phyloP scores from a whole-genome alignment of 176 grass and related monocot genomes.

The Lolium multiflorum region DNA sequence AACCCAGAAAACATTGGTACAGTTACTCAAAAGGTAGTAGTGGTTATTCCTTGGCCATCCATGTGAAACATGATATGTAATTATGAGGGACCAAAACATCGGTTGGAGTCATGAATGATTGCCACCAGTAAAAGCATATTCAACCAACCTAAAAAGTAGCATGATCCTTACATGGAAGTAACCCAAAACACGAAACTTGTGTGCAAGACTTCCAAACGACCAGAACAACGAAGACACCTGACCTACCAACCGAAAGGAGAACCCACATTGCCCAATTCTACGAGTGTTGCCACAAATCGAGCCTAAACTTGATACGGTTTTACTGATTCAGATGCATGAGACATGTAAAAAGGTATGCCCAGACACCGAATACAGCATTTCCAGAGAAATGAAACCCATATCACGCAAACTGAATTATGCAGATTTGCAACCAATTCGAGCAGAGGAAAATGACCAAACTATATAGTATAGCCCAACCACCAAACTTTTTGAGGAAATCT shows the following conservation, averaged over 20 bases:
- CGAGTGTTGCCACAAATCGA: not conserved
- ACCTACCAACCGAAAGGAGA: constrained; percentile 11
- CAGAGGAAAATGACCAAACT: constrained; percentile 23
- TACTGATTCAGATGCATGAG: not conserved
- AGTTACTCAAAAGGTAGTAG: not conserved
- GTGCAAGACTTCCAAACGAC: constrained; percentile 4
- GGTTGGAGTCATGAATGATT: constrained; percentile 43
- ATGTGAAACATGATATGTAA: constrained; percentile 26
- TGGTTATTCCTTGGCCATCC: not conserved
- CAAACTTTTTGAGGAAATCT: constrained; percentile 16
- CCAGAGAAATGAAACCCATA: not conserved
- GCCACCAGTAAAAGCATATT: constrained; percentile 11
- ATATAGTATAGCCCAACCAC: not conserved
- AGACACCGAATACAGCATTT: not conserved
- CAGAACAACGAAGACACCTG: constrained; percentile 35
- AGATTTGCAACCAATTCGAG: not conserved
- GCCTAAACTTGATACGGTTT: not conserved
- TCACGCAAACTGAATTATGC: not conserved
- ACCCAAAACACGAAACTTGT: constrained; percentile 22
- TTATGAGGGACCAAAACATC: constrained; percentile 13
- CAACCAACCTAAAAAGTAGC: constrained; percentile 29
- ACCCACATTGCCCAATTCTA: not conserved
- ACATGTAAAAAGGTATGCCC: not conserved
- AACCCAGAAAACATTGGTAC: not conserved
- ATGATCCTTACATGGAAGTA: constrained; percentile 49